Percentiles rank a stretch among this genome's conserved stretches.
phyloP scores from a whole-genome alignment of 768 basidiomycete genomes.

The Trametes cubensis region DNA sequence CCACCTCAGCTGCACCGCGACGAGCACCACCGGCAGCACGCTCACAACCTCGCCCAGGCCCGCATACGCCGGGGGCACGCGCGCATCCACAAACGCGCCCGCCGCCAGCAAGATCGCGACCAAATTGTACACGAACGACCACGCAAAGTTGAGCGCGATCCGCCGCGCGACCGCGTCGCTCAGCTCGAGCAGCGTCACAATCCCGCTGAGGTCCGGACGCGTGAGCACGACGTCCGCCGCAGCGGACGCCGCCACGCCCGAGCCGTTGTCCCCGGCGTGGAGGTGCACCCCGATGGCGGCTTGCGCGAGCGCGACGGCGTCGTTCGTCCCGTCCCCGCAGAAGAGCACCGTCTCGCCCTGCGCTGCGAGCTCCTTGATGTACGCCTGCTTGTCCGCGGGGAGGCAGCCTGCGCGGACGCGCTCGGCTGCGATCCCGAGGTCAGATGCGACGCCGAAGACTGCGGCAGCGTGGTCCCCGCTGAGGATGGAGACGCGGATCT shows the following conservation, averaged over 20 bases:
- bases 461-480: conserved; percentile 52
- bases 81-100: conserved; percentile 46
- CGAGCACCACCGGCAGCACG: conserved; percentile 43
- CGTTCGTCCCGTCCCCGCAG: conserved; percentile 58
- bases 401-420: conserved; percentile 46
- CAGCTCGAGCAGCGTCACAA: conserved; percentile 44
- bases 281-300: conserved; percentile 51
- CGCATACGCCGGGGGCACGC: conserved; percentile 46
- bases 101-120: conserved; percentile 51
- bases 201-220: conserved; percentile 35
- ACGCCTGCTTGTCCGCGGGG: conserved; percentile 49
- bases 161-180: conserved; percentile 38
- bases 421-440: conserved; percentile 42
- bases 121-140: conserved; percentile 48
- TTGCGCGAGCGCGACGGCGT: conserved; percentile 51
- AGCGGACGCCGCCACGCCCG: conserved; percentile 41
- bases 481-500: conserved; percentile 48
- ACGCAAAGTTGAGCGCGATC: conserved; percentile 41
- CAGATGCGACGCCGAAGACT: conserved; percentile 43
- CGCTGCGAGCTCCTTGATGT: conserved; percentile 34
- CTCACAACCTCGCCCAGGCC: conserved; percentile 48
- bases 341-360: conserved; percentile 41
- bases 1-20: conserved; percentile 38
- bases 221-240: conserved; percentile 53
- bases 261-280: conserved; percentile 35